Evolutionary conservation across 176 grass and related monocot species (phyloP).

Genomic region (Carex kokanica): DNA sequence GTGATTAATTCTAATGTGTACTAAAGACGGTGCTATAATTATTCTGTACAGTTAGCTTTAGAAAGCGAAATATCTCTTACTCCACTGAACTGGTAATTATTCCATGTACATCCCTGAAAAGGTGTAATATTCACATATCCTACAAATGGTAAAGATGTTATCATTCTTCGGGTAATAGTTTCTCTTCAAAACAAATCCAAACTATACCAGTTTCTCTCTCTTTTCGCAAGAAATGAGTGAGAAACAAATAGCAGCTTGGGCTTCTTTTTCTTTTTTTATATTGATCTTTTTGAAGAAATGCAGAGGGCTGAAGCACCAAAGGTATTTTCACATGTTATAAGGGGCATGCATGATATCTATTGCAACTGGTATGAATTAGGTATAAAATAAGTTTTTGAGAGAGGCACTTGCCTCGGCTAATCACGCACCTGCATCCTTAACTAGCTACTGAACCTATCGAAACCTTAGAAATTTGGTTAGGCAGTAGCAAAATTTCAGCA

Average conservation of each 20-base stretch:
- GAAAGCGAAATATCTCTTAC: neutral
- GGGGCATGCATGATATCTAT: too few relatives aligned
- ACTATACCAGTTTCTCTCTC: neutral
- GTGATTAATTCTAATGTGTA: neutral
- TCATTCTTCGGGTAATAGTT: neutral
- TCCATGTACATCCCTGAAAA: neutral
- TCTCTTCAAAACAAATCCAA: neutral
- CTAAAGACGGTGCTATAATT: neutral
- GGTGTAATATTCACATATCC: neutral
- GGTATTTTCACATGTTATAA: neutral
- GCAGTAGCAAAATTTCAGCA: too few relatives aligned
- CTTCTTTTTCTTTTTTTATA: neutral
- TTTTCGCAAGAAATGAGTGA: neutral
- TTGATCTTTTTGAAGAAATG: neutral
- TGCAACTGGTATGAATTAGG: neutral
- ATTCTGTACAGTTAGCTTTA: neutral
- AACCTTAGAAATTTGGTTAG: too few relatives aligned
- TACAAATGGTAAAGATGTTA: neutral
- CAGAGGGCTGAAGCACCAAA: neutral
- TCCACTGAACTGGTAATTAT: neutral
- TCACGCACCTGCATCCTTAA: too few relatives aligned
- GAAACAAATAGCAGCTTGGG: neutral
- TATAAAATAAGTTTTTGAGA: too few relatives aligned
- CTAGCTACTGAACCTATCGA: too few relatives aligned
- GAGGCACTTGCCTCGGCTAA: too few relatives aligned